Conservation (phyloP, 257 asterid genomes). For the Ligustrum vulgare region DNA sequence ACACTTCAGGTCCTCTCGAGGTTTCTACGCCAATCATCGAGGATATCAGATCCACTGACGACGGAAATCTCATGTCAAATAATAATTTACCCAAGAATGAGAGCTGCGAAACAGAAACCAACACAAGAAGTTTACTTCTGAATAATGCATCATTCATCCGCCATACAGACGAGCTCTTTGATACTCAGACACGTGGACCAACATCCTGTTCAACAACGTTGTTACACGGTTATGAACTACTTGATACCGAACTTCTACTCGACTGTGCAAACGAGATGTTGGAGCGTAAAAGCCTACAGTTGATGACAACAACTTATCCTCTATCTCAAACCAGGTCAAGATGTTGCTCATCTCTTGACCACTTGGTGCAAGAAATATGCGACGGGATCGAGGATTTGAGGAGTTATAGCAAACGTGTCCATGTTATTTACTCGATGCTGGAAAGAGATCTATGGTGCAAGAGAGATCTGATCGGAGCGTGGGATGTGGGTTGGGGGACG, state of each 20-base stretch:
- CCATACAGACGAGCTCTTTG: conserved; percentile 33
- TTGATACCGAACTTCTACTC: conserved; percentile 28
- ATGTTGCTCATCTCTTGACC: conserved; percentile 25
- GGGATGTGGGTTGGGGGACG: conserved; percentile 48
- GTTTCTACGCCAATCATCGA: conserved; percentile 18
- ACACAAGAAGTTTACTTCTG: conserved; percentile 40
- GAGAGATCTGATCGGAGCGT: conserved; percentile 31
- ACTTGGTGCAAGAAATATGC: conserved; percentile 37
- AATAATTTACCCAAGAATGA: conserved; percentile 11
- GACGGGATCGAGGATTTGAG: conserved; percentile 41
- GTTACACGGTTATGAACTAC: conserved; percentile 24
- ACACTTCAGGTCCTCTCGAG: conserved; percentile 26
- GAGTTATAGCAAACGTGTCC: conserved; percentile 25
- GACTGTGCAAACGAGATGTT: conserved; percentile 49
- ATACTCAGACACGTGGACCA: conserved; percentile 18
- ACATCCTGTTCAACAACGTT: conserved; percentile 1
- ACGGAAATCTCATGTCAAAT: conserved; percentile 6
- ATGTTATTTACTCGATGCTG: conserved; percentile 35
- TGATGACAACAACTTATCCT: conserved; percentile 16
- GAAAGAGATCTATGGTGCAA: conserved; percentile 42
- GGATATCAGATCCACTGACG: conserved; percentile 17
- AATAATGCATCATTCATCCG: conserved; percentile 40
- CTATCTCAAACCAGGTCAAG: conserved; percentile 26
- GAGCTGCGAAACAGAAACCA: conserved; percentile 19
- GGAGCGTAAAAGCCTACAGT: conserved; percentile 33